These are phyloP conservation scores for Roridomyces roridus DNA, from an alignment of 768 basidiomycete genomes.

Conservation along the genomic window DNA sequence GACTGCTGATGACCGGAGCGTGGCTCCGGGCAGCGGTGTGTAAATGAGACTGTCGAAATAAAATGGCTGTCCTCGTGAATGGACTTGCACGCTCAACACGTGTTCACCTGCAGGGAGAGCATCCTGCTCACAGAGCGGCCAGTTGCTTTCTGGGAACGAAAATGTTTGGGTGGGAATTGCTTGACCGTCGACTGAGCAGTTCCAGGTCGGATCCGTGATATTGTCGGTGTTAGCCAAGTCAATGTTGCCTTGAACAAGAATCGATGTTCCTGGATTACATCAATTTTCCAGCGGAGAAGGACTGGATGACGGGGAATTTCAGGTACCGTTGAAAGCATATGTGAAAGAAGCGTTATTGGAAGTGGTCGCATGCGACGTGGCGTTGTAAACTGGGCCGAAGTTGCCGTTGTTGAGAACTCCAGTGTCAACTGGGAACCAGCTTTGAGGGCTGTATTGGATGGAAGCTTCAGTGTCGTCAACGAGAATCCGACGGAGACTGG, in stretches of 20 bases:
- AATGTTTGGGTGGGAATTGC: slow-evolving; percentile 27
- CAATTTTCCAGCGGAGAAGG: not conserved
- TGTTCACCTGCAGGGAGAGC: slow-evolving; percentile 31
- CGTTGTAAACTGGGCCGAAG: slow-evolving; percentile 17
- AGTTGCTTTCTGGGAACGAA: slow-evolving; percentile 35
- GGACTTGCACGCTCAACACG: slow-evolving; percentile 33
- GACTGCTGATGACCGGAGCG: no score
- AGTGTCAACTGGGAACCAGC: slow-evolving; percentile 13
- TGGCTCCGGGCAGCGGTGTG: slow-evolving; percentile 21
- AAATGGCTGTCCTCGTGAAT: slow-evolving; percentile 31
- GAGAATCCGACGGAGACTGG: not conserved
- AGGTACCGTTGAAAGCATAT: slow-evolving; percentile 17
- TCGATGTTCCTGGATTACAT: slow-evolving; percentile 29
- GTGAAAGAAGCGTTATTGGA: not conserved
- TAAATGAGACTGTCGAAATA: slow-evolving; percentile 37
- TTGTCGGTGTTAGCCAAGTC: slow-evolving; percentile 14
- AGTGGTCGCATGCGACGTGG: slow-evolving; percentile 1
- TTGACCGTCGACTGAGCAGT: slow-evolving; percentile 37
- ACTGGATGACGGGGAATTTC: not conserved
- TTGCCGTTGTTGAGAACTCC: slow-evolving; percentile 1
- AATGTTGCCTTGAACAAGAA: slow-evolving; percentile 32
- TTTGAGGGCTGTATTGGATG: slow-evolving; percentile 8
- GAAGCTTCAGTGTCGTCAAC: slow-evolving; percentile 19
- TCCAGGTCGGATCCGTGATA: slow-evolving; percentile 35
- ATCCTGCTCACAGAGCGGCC: slow-evolving; percentile 32